Evolutionary conservation across 176 grass and related monocot genomes (phyloP), one percentile per base, ranked within the genome.

Genomic region (Aegilops longissima): DNA sequence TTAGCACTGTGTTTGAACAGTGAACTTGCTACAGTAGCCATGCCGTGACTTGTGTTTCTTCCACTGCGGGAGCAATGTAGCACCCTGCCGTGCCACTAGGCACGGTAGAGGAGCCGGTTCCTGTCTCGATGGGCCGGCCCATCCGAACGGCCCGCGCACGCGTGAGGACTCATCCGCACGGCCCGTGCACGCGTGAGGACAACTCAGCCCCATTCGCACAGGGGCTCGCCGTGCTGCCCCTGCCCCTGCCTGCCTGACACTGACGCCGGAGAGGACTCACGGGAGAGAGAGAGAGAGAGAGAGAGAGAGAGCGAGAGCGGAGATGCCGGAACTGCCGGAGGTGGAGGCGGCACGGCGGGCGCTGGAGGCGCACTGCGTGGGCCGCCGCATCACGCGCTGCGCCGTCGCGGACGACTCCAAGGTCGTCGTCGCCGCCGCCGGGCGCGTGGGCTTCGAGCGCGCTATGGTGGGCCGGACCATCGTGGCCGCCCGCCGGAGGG

Each of bases 311-410:
- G 18, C 1, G 14, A 42, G 59, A 13, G 61, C 13, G 47, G 40
- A 7, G 84, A 95, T 98, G 95, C 95, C 95, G 65, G 95, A 98
- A 77, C 83, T 98, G 14, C 95, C 93, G 87, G 95, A 95, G 87
- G 95, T 95, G 85, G 91, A 98, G 91, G 89, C 87, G 82, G 93
- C 95, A 56, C 85, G 95, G 86, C 89, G 95, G 54, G 95, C 93
- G 83, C 83, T 98, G 67, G 83, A 98, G 87, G 77, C 76, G 76
- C 87, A 93, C 89, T 95, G 93, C 91, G 87, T 90, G 47, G 95
- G 93, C 6, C 85, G 91, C 76, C 84, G 87, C 82, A 98, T 98
- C 77, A 31, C 16, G 70, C 76, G 89, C 51, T 98, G 91, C 71
- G 82, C 80, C 39, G 91, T 93, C 14, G 95, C 93, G 8, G 91